These are phyloP conservation scores for Chaetomiaceae sp. DNA, from an alignment of 2,329 filamentous ascomycete genomes.

Conservation along the genomic window DNA sequence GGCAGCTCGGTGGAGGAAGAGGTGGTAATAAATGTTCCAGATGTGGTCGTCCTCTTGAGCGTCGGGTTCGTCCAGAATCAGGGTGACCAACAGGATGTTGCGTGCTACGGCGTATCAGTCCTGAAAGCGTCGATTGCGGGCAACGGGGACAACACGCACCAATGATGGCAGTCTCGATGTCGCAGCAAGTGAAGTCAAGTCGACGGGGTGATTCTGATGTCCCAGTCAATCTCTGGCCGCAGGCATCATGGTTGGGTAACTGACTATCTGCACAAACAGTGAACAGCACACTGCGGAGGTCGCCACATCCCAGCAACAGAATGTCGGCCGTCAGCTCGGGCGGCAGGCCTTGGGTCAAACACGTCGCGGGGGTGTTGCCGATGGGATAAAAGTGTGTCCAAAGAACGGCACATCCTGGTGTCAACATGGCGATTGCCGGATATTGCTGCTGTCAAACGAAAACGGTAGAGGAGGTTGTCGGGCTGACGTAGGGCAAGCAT, in stretches of 20 bases:
- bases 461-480: too few relatives aligned
- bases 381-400: slow-evolving; percentile 39
- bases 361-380: slow-evolving; percentile 48
- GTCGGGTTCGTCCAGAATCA: slow-evolving; percentile 39
- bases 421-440: slow-evolving; percentile 36
- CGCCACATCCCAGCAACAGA: slow-evolving; percentile 50
- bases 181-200: slow-evolving; percentile 50
- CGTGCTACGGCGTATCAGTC: slow-evolving; percentile 36
- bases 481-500: too few relatives aligned
- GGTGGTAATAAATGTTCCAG: slow-evolving; percentile 52
- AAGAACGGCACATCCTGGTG: slow-evolving; percentile 29
- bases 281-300: slow-evolving; percentile 51
- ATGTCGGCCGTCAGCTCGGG: slow-evolving; percentile 41
- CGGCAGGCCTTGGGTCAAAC: slow-evolving; percentile 41
- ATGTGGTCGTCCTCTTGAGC: slow-evolving; percentile 26
- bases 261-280: slow-evolving; percentile 39
- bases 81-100: slow-evolving; percentile 46
- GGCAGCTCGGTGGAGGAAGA: slow-evolving; percentile 36
- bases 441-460: too few relatives aligned
- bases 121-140: neutral
- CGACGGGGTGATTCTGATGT: slow-evolving; percentile 15
- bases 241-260: neutral
- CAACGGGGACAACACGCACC: slow-evolving; percentile 31
- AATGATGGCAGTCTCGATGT: slow-evolving; percentile 41
- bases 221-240: slow-evolving; percentile 11